Evolutionary conservation across 208 protist species (phyloP).

Genomic region (Acanthamoeba culbertsoni): DNA sequence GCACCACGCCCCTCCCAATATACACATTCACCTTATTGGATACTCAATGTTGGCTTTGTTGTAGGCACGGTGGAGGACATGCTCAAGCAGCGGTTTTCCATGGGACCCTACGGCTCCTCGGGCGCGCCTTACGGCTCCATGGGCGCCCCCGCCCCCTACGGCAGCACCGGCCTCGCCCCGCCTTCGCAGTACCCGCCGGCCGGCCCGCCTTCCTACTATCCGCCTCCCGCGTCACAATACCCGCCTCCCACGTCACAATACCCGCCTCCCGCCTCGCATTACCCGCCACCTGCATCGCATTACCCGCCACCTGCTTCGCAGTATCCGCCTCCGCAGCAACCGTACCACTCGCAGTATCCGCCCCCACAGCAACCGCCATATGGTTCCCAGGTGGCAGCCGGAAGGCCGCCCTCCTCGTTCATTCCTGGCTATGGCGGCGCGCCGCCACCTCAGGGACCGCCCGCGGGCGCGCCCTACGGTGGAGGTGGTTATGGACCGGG

Average conservation of each 20-base stretch:
- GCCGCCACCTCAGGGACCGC: not conserved
- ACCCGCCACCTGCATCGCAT: not conserved
- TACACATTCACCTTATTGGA: not conserved
- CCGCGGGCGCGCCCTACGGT: not conserved
- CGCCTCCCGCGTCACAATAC: not conserved
- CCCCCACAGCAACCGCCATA: not conserved
- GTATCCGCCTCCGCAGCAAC: not conserved
- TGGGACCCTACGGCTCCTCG: not conserved
- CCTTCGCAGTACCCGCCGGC: not conserved
- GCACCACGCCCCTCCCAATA: not conserved
- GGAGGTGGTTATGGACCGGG: not conserved
- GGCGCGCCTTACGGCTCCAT: not conserved
- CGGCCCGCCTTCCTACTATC: not conserved
- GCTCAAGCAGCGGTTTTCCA: constrained; percentile 35
- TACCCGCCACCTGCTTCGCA: not conserved
- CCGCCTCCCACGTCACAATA: not conserved
- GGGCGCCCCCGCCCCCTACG: not conserved
- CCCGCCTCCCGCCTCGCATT: not conserved
- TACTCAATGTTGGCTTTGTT: not conserved
- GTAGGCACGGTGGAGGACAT: constrained; percentile 20
- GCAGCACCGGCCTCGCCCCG: not conserved
- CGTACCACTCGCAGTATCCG: not conserved
- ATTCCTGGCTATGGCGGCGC: not conserved
- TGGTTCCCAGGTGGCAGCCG: not conserved
- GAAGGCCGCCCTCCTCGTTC: not conserved